Base-by-base conservation (phyloP, 2,329 filamentous ascomycete species). In the Colletotrichum aenigma region DNA sequence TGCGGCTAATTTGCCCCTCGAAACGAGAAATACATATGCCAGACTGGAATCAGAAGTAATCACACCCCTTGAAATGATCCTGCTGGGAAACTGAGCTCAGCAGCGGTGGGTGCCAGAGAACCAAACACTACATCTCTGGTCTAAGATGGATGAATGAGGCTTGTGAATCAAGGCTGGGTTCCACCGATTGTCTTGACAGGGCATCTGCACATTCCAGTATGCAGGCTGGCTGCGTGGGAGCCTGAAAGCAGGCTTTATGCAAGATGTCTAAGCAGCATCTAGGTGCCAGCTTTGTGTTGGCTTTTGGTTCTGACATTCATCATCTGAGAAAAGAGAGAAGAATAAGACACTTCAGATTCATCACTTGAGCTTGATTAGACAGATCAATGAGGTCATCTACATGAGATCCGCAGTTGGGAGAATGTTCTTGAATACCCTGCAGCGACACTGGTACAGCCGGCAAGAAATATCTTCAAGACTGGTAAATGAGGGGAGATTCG, bases 381-480 rank as follows among this genome's bases (percentile, higher is more conserved):
- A 24, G n/a, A 0, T 24, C 12, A 13, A 4, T 7, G n/a, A 52
- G 6, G 6, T 0, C n/a, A 21, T 52, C n/a, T 1, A 21, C 0
- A 1, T 13, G 2, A 52, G n/a, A 21, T 21, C 1, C 43, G n/a
- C 1, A 21, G 43, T 52, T 13, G 43, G 10, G 26, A 26, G 26
- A 6, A 28, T 28, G 26, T 28, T 28, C 26, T 28, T 28, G 6
- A 28, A 28, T 26, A 26, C 26, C 26, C 6, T 28, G 26, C 26
- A 18, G 38, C 5, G 5, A 43, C 38, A 43, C 18, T n/a, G 7
- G 16, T 43, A 18, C 36, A 43, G 16, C 8, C 38, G 9, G 38
- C 8, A 12, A 48, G 38, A 21, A 43, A 2, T 6, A n/a, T 10
- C 1, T 48, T 26, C 26, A 26, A 26, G 26, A 26, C 26, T 26